Evolutionary conservation across 1,139 yeast species (phyloP).

Genomic region (Taphrina wiesneri): DNA sequence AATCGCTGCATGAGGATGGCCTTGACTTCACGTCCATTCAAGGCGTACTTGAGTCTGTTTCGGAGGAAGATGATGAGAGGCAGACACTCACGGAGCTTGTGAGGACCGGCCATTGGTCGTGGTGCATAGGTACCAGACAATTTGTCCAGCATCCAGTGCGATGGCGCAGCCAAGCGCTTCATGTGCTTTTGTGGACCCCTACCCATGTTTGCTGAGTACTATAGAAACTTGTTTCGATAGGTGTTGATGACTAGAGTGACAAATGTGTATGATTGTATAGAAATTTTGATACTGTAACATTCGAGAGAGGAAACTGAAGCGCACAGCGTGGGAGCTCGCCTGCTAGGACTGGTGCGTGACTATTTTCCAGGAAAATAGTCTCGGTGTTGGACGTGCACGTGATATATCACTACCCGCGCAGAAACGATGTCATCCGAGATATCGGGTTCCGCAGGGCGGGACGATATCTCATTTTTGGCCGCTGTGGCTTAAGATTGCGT

Average conservation of each 20-base stretch:
- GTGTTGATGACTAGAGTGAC: background rate
- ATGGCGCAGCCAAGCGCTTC: conserved; percentile 99
- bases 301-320: background rate
- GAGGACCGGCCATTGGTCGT: conserved; percentile 99
- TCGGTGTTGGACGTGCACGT: background rate
- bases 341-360: background rate
- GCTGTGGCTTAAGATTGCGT: too few species aligned
- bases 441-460: too few species aligned
- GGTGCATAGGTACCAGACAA: conserved; percentile 99
- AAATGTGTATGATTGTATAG: background rate
- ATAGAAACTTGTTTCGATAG: background rate
- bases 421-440: background rate
- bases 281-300: background rate
- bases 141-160: conserved; percentile 99
- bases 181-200: conserved; percentile 75
- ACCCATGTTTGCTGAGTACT: conserved; percentile 18
- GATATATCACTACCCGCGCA: background rate
- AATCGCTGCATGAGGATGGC: conserved; percentile 99
- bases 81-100: conserved; percentile 97
- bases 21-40: conserved; percentile 99
- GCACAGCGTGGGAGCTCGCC: background rate
- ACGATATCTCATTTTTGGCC: too few species aligned
- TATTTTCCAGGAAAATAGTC: background rate
- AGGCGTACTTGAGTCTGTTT: conserved; percentile 99
- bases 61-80: conserved; percentile 97